phyloP scores from a whole-genome alignment of 306 rosid genomes.

The Quercus berberidifolia region DNA sequence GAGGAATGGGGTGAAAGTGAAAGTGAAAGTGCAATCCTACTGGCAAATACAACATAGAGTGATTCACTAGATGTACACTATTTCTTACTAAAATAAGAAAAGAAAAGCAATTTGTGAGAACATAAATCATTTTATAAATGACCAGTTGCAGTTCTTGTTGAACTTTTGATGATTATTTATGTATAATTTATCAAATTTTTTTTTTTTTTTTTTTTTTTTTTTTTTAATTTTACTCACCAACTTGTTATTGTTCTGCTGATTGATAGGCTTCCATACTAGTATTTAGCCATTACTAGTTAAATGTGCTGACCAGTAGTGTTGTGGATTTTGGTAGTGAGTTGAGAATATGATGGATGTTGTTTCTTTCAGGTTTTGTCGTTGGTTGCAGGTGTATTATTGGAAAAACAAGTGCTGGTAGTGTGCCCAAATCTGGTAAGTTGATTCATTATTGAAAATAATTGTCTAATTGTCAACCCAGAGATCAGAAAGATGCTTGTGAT shows the following conservation, averaged over 20 bases:
- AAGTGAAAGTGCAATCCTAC: not conserved
- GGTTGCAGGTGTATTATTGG: constrained; percentile 74
- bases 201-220: too few species aligned
- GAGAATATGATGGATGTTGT: constrained; percentile 15
- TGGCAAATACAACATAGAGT: not conserved
- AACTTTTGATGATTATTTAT: not conserved
- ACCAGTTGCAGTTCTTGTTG: not conserved
- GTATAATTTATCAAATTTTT: not conserved
- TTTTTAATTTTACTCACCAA: not conserved
- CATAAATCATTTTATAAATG: too few species aligned
- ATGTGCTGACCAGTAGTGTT: not conserved
- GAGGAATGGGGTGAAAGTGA: not conserved
- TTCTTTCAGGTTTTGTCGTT: constrained; percentile 68
- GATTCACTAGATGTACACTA: not conserved
- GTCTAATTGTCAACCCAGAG: not conserved
- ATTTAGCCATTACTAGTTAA: not conserved
- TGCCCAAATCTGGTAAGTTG: constrained; percentile 76
- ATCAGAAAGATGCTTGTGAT: constrained; percentile 16
- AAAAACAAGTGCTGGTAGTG: constrained; percentile 73
- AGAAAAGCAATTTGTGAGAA: not conserved
- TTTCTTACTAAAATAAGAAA: not conserved
- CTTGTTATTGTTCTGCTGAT: not conserved
- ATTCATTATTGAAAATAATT: constrained; percentile 11
- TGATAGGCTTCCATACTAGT: not conserved
- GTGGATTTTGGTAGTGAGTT: not conserved